Conservation (phyloP, 2,329 filamentous ascomycete species). For the Salinomyces thailandicus region DNA sequence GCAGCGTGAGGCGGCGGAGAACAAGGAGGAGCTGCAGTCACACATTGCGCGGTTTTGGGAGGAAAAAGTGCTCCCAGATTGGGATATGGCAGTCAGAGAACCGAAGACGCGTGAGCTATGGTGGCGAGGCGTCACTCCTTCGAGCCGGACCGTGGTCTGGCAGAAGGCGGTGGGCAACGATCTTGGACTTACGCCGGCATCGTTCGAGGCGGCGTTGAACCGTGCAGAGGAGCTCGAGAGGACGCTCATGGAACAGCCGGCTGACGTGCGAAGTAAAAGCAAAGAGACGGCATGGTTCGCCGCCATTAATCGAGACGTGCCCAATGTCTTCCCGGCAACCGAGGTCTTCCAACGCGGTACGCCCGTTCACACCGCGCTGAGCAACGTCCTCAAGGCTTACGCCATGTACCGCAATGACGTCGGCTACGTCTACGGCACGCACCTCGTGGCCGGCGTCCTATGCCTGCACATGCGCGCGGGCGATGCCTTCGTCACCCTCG, state of each 20-base stretch:
- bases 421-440: slow-evolving; percentile 63
- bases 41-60: slow-evolving; percentile 57
- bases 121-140: slow-evolving; percentile 69
- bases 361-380: slow-evolving; percentile 56
- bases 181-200: slow-evolving; percentile 54
- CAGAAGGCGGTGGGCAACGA: slow-evolving; percentile 62
- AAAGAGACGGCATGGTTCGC: slow-evolving; percentile 52
- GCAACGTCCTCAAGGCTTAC: slow-evolving; percentile 68
- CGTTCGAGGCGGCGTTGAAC: slow-evolving; percentile 59
- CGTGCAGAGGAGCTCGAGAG: slow-evolving; percentile 55
- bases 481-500: slow-evolving; percentile 58
- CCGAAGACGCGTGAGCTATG: slow-evolving; percentile 64
- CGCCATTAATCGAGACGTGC: slow-evolving; percentile 54
- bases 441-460: slow-evolving; percentile 62
- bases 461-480: slow-evolving; percentile 58
- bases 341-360: slow-evolving; percentile 57
- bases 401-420: slow-evolving; percentile 74
- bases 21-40: slow-evolving; percentile 41
- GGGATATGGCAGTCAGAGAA: slow-evolving; percentile 59
- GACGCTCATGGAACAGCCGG: slow-evolving; percentile 38
- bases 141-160: slow-evolving; percentile 61
- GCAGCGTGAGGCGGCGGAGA: slow-evolving; percentile 42
- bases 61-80: slow-evolving; percentile 63
- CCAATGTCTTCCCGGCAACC: slow-evolving; percentile 58
- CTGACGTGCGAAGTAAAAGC: slow-evolving; percentile 36